A percentile compares a stretch with the other conserved stretches of the same genome.
Conservation (phyloP, 306 rosid species). For the Macrotyloma uniflorum region DNA sequence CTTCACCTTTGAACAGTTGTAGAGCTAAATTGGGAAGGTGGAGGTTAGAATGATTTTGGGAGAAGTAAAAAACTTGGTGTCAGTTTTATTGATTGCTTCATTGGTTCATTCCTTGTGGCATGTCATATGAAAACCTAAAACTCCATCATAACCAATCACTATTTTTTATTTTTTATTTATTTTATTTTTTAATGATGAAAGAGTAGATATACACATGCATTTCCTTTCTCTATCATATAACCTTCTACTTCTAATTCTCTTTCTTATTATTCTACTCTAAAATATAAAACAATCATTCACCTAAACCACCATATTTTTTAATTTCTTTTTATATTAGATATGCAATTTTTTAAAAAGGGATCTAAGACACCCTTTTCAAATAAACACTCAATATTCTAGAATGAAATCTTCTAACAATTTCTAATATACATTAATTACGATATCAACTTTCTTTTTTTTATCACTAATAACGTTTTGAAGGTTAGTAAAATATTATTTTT, state of each 20-base stretch:
- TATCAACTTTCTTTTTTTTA: neutral
- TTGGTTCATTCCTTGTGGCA: slow-evolving; percentile 11
- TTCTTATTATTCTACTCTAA: neutral
- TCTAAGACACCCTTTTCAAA: neutral
- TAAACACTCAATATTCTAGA: no score
- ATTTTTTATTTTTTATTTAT: slow-evolving; percentile 7
- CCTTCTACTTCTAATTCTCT: neutral
- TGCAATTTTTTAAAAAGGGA: neutral
- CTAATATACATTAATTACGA: neutral
- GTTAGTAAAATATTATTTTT: no score
- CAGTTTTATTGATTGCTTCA: no score
- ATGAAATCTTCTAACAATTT: neutral
- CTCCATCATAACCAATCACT: slow-evolving; percentile 30
- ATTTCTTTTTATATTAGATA: neutral
- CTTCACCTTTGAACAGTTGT: slow-evolving; percentile 29
- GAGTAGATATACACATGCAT: neutral
- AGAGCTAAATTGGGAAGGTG: slow-evolving; percentile 1
- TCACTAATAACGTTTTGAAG: no score
- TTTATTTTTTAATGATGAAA: slow-evolving; percentile 1
- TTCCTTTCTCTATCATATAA: slow-evolving; percentile 22
- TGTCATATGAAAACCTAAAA: slow-evolving; percentile 18
- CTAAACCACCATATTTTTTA: slow-evolving; percentile 10
- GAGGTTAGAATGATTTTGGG: slow-evolving; percentile 34
- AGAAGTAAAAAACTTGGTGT: slow-evolving; percentile 27
- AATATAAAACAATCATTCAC: neutral